phyloP scores from a whole-genome alignment of 768 basidiomycete genomes.

The Russula ochroleuca region DNA sequence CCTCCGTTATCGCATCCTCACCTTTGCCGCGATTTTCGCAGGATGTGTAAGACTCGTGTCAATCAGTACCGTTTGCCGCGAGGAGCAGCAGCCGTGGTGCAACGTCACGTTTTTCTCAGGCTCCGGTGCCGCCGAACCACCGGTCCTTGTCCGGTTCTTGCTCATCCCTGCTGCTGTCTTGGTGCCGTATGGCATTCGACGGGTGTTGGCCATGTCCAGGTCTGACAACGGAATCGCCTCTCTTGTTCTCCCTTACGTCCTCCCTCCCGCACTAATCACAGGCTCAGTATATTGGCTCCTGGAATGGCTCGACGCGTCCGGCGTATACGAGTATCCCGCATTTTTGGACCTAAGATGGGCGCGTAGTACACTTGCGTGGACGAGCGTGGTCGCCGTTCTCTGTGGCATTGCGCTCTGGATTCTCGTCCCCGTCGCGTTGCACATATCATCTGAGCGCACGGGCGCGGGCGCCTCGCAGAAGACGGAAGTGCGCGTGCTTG shows the following conservation, averaged over 20 bases:
- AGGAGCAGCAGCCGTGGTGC: constrained; percentile 91
- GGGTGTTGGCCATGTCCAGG: constrained; percentile 59
- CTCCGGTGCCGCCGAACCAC: constrained; percentile 61
- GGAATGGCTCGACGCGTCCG: constrained; percentile 71
- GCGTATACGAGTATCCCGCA: constrained; percentile 23
- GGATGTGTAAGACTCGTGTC: constrained; percentile 71
- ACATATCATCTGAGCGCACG: constrained; percentile 42
- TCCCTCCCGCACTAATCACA: constrained; percentile 54
- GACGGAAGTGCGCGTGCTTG: constrained; percentile 58
- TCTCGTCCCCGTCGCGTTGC: constrained; percentile 67
- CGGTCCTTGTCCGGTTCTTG: constrained; percentile 53
- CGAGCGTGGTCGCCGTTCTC: constrained; percentile 48
- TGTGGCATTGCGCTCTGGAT: constrained; percentile 67
- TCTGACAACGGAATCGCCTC: constrained; percentile 72
- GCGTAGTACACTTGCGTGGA: constrained; percentile 58
- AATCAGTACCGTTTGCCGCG: constrained; percentile 83
- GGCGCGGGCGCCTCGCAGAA: constrained; percentile 32
- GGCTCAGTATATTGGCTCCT: constrained; percentile 71
- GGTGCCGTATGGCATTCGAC: constrained; percentile 53
- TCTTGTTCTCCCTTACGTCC: constrained; percentile 54
- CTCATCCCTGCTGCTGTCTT: constrained; percentile 52
- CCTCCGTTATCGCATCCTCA: constrained; percentile 71
- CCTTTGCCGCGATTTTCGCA: constrained; percentile 63
- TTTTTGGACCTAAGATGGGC: constrained; percentile 44
- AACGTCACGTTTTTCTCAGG: constrained; percentile 85